Conservation (phyloP, 495 filamentous ascomycete genomes). For the Aspergillus baeticus region DNA sequence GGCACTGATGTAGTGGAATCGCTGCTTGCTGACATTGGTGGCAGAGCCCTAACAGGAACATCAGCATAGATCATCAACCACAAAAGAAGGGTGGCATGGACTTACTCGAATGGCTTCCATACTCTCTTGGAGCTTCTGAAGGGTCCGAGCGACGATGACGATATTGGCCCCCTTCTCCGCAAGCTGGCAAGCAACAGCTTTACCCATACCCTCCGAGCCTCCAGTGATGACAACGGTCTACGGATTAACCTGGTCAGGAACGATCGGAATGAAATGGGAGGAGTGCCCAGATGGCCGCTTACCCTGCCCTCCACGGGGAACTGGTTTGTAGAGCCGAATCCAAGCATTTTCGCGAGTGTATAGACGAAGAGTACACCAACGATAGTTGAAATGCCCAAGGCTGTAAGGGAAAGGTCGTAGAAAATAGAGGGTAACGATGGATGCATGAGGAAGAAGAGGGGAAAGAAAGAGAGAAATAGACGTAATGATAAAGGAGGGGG, state of each 20-base stretch:
- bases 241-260: conserved; percentile 16
- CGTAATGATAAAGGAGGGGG: not conserved
- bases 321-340: conserved; percentile 66
- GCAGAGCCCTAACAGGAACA: conserved; percentile 53
- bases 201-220: conserved; percentile 90
- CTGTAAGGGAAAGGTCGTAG: conserved; percentile 27
- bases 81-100: not conserved
- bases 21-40: conserved; percentile 59
- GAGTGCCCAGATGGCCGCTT: conserved; percentile 26
- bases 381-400: conserved; percentile 42
- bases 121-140: conserved; percentile 70
- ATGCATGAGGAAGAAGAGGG: conserved; percentile 30
- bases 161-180: conserved; percentile 83
- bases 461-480: conserved; percentile 4
- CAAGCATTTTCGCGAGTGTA: conserved; percentile 57
- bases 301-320: conserved; percentile 82
- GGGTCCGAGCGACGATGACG: conserved; percentile 77
- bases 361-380: conserved; percentile 47
- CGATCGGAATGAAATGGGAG: not conserved
- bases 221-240: conserved; percentile 88
- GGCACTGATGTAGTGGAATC: conserved; percentile 79
- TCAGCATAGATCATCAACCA: conserved; percentile 1
- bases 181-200: conserved; percentile 66
- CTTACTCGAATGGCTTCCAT: conserved; percentile 63
- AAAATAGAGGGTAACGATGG: conserved; percentile 23